These are phyloP conservation scores for Kregervanrija delftensis DNA, from an alignment of 805 yeast species.

Conservation along the genomic window DNA sequence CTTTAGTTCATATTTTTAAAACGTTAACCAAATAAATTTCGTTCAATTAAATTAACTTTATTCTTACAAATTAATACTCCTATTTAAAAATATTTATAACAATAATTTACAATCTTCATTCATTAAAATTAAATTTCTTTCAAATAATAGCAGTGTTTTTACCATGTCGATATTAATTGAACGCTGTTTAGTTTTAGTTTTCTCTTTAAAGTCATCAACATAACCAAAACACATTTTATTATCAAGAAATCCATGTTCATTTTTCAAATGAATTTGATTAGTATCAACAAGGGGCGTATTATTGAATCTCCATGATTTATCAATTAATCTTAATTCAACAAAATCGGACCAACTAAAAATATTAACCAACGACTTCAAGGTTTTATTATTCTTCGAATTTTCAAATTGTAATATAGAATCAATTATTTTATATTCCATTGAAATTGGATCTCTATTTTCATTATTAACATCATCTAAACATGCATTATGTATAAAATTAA, in stretches of 20 bases:
- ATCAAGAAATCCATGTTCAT: constrained; percentile 4
- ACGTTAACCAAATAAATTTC: background rate
- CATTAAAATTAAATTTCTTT: constrained; percentile 14
- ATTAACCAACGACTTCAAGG: background rate
- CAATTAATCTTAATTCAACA: constrained; percentile 5
- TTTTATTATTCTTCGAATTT: constrained; percentile 10
- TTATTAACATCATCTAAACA: constrained; percentile 8
- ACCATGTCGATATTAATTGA: constrained; percentile 5
- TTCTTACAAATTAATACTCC: background rate
- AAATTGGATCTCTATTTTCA: constrained; percentile 2
- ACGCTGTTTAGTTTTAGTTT: constrained; percentile 2
- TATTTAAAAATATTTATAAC: constrained; percentile 1
- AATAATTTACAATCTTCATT: constrained; percentile 17
- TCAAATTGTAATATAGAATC: constrained; percentile 18
- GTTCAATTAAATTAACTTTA: background rate
- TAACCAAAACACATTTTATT: constrained; percentile 11
- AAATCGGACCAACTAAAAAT: constrained; percentile 5
- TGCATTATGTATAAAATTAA: constrained; percentile 22
- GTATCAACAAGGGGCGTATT: background rate
- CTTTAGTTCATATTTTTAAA: background rate
- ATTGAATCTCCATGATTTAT: constrained; percentile 2
- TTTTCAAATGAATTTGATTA: background rate
- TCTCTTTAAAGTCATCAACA: constrained; percentile 3
- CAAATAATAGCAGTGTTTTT: constrained; percentile 11
- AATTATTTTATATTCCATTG: constrained; percentile 12